These are phyloP conservation scores for Arabis alpina DNA, from an alignment of 345 rosid species.

Conservation along the genomic window DNA sequence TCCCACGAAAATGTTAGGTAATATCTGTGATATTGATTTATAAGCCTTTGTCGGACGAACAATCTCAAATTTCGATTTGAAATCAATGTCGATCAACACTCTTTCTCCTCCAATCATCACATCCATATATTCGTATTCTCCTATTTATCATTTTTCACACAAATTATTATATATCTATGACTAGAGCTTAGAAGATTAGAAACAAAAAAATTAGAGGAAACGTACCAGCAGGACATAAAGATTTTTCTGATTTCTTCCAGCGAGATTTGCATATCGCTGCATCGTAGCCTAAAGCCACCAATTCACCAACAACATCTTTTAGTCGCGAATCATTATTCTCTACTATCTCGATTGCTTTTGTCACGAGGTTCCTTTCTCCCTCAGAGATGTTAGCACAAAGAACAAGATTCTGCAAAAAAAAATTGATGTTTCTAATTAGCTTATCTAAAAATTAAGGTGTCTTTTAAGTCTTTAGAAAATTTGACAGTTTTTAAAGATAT, in stretches of 20 bases:
- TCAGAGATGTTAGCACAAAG: slow-evolving; percentile 50
- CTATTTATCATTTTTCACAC: slow-evolving; percentile 39
- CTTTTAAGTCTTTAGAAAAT: too few species aligned
- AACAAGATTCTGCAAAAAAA: slow-evolving; percentile 53
- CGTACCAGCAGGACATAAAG: slow-evolving; percentile 61
- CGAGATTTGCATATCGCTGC: slow-evolving; percentile 72
- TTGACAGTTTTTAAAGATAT: too few species aligned
- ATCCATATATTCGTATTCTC: slow-evolving; percentile 70
- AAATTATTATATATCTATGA: not conserved
- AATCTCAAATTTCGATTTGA: slow-evolving; percentile 75
- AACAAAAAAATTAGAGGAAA: not conserved
- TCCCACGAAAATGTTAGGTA: slow-evolving; percentile 78
- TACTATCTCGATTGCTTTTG: slow-evolving; percentile 56
- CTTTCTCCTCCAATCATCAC: slow-evolving; percentile 61
- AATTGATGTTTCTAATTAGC: not conserved
- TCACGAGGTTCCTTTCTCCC: slow-evolving; percentile 52
- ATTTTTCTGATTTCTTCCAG: slow-evolving; percentile 54
- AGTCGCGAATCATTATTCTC: slow-evolving; percentile 55
- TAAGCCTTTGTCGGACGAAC: slow-evolving; percentile 68
- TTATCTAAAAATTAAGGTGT: not conserved
- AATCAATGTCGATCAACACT: slow-evolving; percentile 67
- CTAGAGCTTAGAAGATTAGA: not conserved
- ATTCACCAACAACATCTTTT: slow-evolving; percentile 50
- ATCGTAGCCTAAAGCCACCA: slow-evolving; percentile 65
- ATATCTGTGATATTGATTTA: slow-evolving; percentile 53